Evolutionary conservation across 2,329 filamentous ascomycete genomes (phyloP).

Genomic region (Cladosporium velox): DNA sequence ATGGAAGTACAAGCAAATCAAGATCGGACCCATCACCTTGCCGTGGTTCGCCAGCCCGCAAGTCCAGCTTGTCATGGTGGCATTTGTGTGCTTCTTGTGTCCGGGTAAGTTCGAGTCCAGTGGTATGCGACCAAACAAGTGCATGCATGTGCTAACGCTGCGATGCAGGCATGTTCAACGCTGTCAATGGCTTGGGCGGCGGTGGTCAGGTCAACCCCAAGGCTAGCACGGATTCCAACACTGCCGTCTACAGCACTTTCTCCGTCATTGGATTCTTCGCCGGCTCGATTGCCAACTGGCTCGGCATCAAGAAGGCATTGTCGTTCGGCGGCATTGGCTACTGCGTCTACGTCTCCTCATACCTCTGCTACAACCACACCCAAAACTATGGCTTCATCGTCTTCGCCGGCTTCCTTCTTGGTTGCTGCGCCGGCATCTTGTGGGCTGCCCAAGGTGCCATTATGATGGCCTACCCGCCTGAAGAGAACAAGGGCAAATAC

Average conservation of each 20-base stretch:
- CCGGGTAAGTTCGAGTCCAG: constrained; percentile 39
- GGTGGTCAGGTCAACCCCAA: constrained; percentile 50
- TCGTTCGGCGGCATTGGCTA: constrained; percentile 76
- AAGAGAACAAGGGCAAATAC: constrained; percentile 80
- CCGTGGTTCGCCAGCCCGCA: constrained; percentile 54
- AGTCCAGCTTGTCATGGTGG: constrained; percentile 51
- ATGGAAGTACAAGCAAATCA: constrained; percentile 51
- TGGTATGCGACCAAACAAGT: not conserved
- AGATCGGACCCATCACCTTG: constrained; percentile 44
- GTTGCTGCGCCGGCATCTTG: constrained; percentile 75
- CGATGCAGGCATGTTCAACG: constrained; percentile 52
- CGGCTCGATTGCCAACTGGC: constrained; percentile 73
- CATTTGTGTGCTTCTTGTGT: constrained; percentile 56
- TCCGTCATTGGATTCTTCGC: constrained; percentile 65
- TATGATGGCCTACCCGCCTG: constrained; percentile 86
- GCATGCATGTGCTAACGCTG: constrained; percentile 15
- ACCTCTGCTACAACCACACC: constrained; percentile 71
- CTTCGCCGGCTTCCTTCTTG: constrained; percentile 74
- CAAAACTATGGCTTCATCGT: constrained; percentile 69
- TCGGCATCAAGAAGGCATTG: constrained; percentile 69
- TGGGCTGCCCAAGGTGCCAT: constrained; percentile 84
- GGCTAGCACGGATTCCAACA: constrained; percentile 65
- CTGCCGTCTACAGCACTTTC: constrained; percentile 72
- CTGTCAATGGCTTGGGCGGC: constrained; percentile 53
- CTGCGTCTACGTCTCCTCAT: constrained; percentile 70